A percentile compares a stretch with the other conserved stretches of the same genome.
Evolutionary conservation across 257 asterid genomes (phyloP).

Genomic region (Nicotiana knightiana): DNA sequence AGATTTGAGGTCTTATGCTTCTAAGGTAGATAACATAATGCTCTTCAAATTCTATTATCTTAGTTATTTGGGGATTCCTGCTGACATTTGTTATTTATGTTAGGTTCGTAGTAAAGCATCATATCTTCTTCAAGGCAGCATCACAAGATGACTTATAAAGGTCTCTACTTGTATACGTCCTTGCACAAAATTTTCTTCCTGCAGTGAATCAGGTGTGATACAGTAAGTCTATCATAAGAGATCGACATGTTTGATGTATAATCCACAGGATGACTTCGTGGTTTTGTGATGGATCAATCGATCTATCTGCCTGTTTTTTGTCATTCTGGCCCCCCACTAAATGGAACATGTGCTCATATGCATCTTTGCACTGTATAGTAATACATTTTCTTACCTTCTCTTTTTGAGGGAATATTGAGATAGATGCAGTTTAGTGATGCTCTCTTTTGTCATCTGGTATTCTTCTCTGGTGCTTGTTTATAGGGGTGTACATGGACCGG

Average conservation of each 20-base stretch:
- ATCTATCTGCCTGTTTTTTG: background rate
- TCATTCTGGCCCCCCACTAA: background rate
- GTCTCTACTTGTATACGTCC: background rate
- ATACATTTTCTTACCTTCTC: background rate
- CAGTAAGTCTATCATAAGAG: background rate
- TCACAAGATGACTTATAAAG: slow-evolving; percentile 28
- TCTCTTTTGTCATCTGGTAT: background rate
- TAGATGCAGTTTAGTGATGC: background rate
- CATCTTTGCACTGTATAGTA: background rate
- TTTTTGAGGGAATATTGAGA: background rate
- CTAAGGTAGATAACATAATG: slow-evolving; percentile 42
- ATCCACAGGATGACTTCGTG: background rate
- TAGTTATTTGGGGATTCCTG: background rate
- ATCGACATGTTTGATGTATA: background rate
- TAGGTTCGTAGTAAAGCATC: slow-evolving; percentile 96
- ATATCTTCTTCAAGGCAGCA: slow-evolving; percentile 76
- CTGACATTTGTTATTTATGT: slow-evolving; percentile 9
- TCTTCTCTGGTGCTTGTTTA: background rate
- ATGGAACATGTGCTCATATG: background rate
- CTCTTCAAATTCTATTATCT: background rate
- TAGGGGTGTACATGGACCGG: too few species aligned
- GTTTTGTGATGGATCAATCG: background rate
- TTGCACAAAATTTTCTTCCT: background rate
- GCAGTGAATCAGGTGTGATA: background rate
- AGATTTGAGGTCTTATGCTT: slow-evolving; percentile 82